Evolutionary conservation across 148 eudicot species (phyloP), one percentile per base, ranked within the genome.

Genomic region (Fagopyrum esculentum): DNA sequence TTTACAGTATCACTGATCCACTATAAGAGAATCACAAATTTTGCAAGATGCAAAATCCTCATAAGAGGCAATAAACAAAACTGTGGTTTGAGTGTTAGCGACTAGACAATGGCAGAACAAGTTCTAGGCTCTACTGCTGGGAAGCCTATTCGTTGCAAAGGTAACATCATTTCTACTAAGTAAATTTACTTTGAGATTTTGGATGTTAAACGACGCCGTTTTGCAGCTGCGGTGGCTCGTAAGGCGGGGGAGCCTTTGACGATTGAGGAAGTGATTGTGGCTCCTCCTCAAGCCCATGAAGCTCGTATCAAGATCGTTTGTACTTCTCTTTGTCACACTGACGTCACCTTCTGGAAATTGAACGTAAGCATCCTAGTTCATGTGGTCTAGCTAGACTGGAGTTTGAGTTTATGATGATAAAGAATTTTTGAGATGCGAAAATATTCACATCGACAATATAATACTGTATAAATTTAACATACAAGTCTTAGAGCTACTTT

Each of bases 291-390:
- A 60, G 49, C 87, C 40, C 66, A 77, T 17, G 98, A 95, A 80
- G 92, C 92, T 81, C 88, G 98, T 16, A 73, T 95, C 48, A 87
- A 83, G 76, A 90, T 92, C 66, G 73, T 92, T 16, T 95, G 97
- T 76, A 90, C 93, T 76, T 91, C 98, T 35, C 96, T 95, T 54
- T 92, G 97, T 78, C 85, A 87, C 71, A 89, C 86, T 64, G 97
- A 92, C 79, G 40, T 92, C 81, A 88, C 86, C 70, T 82, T 89
- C 51, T 90, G 87, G 93, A 86, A 78, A 75, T 73, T 90, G 73
- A 80, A 84, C 68, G 94, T 90, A 81, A 45, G 9, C 16, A 0
- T 45, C 30, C 26, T 50, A 13, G 56, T 3, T 12, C n/a, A 12
- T 52, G 56, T n/a, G 10, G 10, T 49, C 13, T 49, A 49, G 52